Percentiles rank a stretch among this genome's conserved stretches.
These are phyloP conservation scores for Cryptosporidium tyzzeri DNA, from an alignment of 169 alveolate genomes.

Conservation along the genomic window DNA sequence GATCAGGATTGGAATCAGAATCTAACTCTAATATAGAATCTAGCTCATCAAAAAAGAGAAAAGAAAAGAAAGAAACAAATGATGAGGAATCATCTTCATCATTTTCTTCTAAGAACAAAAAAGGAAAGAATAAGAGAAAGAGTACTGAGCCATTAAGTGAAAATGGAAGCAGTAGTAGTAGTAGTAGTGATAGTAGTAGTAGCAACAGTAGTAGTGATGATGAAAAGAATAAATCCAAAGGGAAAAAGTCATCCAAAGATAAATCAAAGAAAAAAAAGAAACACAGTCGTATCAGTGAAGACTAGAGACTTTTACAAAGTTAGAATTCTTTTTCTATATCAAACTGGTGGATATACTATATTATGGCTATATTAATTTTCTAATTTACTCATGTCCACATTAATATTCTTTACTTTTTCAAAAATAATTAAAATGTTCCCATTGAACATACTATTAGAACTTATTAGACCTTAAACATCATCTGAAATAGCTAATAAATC, in stretches of 20 bases:
- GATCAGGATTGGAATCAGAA: neutral
- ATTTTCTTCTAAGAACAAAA: neutral
- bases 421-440: neutral
- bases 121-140: conserved; percentile 37
- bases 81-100: neutral
- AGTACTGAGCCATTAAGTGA: conserved; percentile 7
- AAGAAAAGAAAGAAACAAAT: neutral
- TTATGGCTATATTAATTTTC: neutral
- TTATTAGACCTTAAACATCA: neutral
- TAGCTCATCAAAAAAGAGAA: neutral
- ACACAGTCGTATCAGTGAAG: neutral
- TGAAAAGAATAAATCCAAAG: neutral
- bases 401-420: neutral
- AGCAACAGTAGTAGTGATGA: neutral
- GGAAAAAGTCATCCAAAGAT: conserved; percentile 38
- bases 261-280: conserved; percentile 48
- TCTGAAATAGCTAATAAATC: neutral
- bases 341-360: conserved; percentile 9
- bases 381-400: neutral
- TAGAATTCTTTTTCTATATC: neutral
- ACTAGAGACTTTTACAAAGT: neutral
- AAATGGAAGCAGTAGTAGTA: conserved; percentile 9
- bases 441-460: neutral
- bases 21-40: neutral
- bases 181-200: neutral